Percentiles rank a stretch among this genome's conserved stretches.
These are phyloP conservation scores for Suillus tomentosus DNA, from an alignment of 768 basidiomycete species.

Conservation along the genomic window DNA sequence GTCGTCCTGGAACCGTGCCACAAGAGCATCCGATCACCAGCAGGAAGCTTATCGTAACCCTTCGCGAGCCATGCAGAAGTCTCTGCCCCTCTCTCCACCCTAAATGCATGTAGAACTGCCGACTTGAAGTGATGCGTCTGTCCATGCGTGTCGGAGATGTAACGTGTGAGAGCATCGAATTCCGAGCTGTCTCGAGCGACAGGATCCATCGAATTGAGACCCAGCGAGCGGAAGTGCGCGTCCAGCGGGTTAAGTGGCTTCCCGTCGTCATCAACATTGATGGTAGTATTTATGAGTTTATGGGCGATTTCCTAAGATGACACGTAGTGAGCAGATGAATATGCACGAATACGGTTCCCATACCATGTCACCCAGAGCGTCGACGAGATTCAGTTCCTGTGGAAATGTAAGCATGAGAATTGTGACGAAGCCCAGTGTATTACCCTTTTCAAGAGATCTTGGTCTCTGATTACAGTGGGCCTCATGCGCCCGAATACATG, in stretches of 20 bases:
- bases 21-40: constrained; percentile 55
- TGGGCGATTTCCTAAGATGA: constrained; percentile 54
- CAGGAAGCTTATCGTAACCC: constrained; percentile 43
- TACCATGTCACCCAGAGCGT: constrained; percentile 67
- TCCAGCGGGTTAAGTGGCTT: constrained; percentile 58
- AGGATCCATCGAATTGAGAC: constrained; percentile 53
- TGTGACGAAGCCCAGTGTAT: neutral
- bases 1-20: constrained; percentile 68
- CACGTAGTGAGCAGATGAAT: neutral
- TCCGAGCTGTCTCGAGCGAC: constrained; percentile 43
- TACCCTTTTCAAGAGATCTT: constrained; percentile 44
- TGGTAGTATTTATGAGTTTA: constrained; percentile 49
- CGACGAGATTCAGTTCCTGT: constrained; percentile 63
- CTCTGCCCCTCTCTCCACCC: constrained; percentile 50
- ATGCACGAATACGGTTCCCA: neutral
- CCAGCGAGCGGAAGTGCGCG: constrained; percentile 53
- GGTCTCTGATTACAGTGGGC: constrained; percentile 45
- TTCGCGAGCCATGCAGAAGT: constrained; percentile 44
- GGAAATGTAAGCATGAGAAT: neutral
- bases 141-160: constrained; percentile 58
- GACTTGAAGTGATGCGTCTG: constrained; percentile 51
- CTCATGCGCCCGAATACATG: constrained; percentile 58
- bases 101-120: constrained; percentile 49
- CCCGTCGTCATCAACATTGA: constrained; percentile 42
- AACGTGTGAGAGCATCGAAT: constrained; percentile 48